Evolutionary conservation across 2,329 filamentous ascomycete species (phyloP), one percentile per base, ranked within the genome.

Genomic region (Aspergillus pseudotamarii): DNA sequence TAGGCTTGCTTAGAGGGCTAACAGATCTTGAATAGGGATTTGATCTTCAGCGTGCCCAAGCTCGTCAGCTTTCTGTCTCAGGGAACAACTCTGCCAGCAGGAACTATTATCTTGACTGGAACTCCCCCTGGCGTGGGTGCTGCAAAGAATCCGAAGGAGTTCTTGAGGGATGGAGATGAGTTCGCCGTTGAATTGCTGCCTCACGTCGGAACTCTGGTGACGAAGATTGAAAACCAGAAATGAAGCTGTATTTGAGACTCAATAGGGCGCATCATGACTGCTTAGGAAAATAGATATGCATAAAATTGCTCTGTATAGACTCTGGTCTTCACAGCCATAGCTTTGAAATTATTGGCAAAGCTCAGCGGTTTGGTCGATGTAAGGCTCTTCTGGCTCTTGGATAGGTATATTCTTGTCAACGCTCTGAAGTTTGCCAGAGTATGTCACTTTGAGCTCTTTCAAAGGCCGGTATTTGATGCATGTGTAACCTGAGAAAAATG

Each of bases 41-140:
- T 87, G 28, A 86, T 87, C 61, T 87, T 86, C 70, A 79, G 73
- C 26, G 79, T 88, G 12, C 77, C 82, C 1, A 74, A 81, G 62
- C 75, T 77, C 41, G 69, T 84, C 58, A 76, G 70, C 64, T 78
- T 77, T 64, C 68, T 79, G 30, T 77, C 74, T 1, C 78, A 79
- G 63, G 79, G 79, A 6, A 81, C 78, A 6, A 82, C 79, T 3
- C 67, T 82, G 6, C 74, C 75, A 1, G 73, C 77, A 2, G 80
- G 80, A 11, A 81, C 80, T 0, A 73, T 81, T 48, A 80, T 82
- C 56, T 64, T 81, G 30, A 82, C 80, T 0, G 80, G 80, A 5
- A 82, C 80, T 2, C 80, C 80, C 0, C 77, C 78, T 3, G 79
- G 79, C 2, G 77, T 81, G 11, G 79, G 79, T 28, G 74, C 75